These are phyloP conservation scores for Penicillium sp. DNA, from an alignment of 2,329 filamentous ascomycete species.

Conservation along the genomic window DNA sequence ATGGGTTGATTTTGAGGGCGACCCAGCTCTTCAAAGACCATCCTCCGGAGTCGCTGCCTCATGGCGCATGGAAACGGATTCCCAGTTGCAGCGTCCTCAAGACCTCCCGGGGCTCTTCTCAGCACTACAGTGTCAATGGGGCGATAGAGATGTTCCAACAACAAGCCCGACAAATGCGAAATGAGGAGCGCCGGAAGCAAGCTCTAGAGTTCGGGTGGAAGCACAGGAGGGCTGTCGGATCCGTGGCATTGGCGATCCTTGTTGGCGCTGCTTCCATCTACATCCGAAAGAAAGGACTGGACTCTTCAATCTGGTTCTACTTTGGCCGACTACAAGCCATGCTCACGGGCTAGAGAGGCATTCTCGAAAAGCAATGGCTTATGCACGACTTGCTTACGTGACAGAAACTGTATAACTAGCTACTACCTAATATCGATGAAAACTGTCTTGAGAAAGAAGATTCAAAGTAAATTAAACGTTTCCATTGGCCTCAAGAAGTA, in stretches of 20 bases:
- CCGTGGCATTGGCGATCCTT: constrained; percentile 64
- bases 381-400: neutral
- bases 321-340: constrained; percentile 29
- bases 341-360: constrained; percentile 22
- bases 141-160: constrained; percentile 68
- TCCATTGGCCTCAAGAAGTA: too few relatives aligned
- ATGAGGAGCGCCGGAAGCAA: constrained; percentile 61
- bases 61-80: constrained; percentile 68
- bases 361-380: neutral
- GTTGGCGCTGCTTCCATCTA: constrained; percentile 70
- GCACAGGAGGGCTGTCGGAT: constrained; percentile 66
- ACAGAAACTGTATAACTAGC: neutral
- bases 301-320: constrained; percentile 37
- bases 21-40: constrained; percentile 62
- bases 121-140: constrained; percentile 62
- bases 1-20: constrained; percentile 70
- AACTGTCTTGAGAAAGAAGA: neutral
- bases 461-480: neutral
- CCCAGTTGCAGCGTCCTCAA: constrained; percentile 80
- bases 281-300: constrained; percentile 54
- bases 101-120: constrained; percentile 64
- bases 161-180: constrained; percentile 71
- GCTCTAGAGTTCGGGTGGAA: constrained; percentile 57
- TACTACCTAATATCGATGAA: neutral
- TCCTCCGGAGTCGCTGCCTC: constrained; percentile 70